Evolutionary conservation across 345 rosid genomes (phyloP).

Genomic region (Citrus trifoliata): DNA sequence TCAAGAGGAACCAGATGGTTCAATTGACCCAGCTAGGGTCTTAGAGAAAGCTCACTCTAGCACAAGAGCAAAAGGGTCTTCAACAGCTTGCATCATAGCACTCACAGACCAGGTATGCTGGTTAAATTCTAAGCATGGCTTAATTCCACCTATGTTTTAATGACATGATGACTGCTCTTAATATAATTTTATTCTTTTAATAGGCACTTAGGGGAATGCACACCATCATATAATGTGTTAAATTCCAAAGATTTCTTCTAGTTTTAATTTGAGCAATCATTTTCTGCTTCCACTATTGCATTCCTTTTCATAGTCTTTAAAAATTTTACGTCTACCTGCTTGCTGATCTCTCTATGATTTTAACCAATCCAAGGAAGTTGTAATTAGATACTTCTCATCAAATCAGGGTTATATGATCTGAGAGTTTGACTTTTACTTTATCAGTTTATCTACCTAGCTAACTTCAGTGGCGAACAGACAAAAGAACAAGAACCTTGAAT

Average conservation of each 20-base stretch:
- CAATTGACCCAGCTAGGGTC: conserved; percentile 79
- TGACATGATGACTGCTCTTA: not conserved
- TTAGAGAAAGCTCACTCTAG: conserved; percentile 89
- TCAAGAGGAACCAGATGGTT: conserved; percentile 85
- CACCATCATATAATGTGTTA: not conserved
- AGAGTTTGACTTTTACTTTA: not conserved
- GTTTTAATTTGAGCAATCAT: not conserved
- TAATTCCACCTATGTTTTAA: not conserved
- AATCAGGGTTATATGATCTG: not conserved
- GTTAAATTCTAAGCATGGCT: conserved; percentile 2
- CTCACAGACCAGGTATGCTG: conserved; percentile 66
- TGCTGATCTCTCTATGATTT: not conserved
- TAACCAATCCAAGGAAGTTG: not conserved
- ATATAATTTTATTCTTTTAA: not conserved
- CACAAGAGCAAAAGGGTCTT: conserved; percentile 86
- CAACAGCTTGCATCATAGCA: conserved; percentile 96
- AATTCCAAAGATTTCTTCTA: not conserved
- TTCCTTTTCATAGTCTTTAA: not conserved
- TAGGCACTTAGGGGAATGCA: not conserved
- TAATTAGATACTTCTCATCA: not conserved
- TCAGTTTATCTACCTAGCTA: not conserved
- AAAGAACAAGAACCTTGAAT: not conserved
- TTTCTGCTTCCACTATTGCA: not conserved
- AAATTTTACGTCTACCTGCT: not conserved
- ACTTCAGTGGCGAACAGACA: not conserved